phyloP scores from a whole-genome alignment of 1,284 basidiomycete genomes.

The Ceratobasidium sp. region DNA sequence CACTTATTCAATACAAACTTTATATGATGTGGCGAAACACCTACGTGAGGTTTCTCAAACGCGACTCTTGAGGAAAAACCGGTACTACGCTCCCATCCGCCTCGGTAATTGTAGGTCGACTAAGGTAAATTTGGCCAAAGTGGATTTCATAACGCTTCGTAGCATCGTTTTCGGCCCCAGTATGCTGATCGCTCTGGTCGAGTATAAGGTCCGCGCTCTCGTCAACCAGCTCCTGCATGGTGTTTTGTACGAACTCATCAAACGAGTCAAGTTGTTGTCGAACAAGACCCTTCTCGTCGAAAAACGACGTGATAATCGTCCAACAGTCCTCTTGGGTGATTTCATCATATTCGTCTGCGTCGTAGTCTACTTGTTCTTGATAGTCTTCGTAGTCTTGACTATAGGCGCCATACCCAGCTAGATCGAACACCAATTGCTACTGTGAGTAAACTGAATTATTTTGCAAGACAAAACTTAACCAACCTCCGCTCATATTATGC shows the following conservation, averaged over 20 bases:
- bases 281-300: constrained; percentile 96
- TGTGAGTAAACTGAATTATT: background rate
- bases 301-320: constrained; percentile 96
- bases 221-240: constrained; percentile 99
- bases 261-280: constrained; percentile 98
- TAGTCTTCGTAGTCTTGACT: constrained; percentile 43
- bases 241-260: constrained; percentile 99
- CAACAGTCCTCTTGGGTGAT: constrained; percentile 95
- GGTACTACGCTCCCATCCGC: constrained; percentile 93
- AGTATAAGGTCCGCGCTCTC: constrained; percentile 94
- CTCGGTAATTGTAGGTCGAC: constrained; percentile 93
- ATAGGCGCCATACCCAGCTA: constrained; percentile 37
- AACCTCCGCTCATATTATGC: constrained; percentile 30
- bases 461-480: background rate
- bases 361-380: constrained; percentile 58
- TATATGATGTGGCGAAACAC: constrained; percentile 26
- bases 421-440: background rate
- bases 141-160: constrained; percentile 91
- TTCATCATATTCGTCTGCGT: constrained; percentile 73
- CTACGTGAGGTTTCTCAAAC: constrained; percentile 87
- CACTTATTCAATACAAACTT: background rate
- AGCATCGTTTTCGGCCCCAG: constrained; percentile 81
- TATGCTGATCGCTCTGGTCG: constrained; percentile 96
- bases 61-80: constrained; percentile 97
- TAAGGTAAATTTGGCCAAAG: constrained; percentile 98